These are phyloP conservation scores for Colletotrichum sp. DNA, from an alignment of 2,329 filamentous ascomycete genomes.

Conservation along the genomic window DNA sequence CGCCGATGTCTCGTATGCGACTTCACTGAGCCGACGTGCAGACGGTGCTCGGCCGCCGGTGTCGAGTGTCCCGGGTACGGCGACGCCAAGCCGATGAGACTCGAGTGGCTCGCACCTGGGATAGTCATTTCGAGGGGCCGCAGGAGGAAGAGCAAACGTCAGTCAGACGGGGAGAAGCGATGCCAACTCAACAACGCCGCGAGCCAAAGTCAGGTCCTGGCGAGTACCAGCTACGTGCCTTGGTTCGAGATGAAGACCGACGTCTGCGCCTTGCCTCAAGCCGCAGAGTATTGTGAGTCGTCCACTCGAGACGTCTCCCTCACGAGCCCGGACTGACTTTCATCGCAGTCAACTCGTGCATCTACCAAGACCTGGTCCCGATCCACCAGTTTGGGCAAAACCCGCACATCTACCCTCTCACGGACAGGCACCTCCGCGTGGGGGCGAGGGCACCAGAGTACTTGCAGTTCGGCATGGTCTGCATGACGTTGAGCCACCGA, in stretches of 20 bases:
- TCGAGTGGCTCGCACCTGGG: neutral
- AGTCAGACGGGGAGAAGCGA: neutral
- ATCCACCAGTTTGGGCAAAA: conserved; percentile 24
- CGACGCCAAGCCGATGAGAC: neutral
- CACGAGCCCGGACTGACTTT: neutral
- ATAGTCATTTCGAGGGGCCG: neutral
- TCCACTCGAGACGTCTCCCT: accelerated
- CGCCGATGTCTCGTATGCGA: neutral
- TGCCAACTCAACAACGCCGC: neutral
- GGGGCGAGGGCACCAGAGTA: neutral
- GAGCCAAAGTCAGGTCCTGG: neutral
- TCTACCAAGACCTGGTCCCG: neutral
- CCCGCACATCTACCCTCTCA: conserved; percentile 29
- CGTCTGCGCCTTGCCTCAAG: neutral
- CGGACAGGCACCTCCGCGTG: neutral
- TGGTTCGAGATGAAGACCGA: neutral
- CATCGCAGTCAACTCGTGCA: neutral
- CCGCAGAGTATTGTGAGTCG: neutral
- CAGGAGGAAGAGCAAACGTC: neutral
- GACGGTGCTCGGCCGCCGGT: neutral
- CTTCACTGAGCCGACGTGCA: neutral
- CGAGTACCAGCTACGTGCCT: neutral
- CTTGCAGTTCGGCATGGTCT: conserved; percentile 26
- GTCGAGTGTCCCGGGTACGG: neutral
- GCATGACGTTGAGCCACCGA: conserved; percentile 35